A percentile compares a stretch with the other conserved stretches of the same genome.
Conservation (phyloP, 192 early-diverging fungal genomes). For the Umbelopsis sp. region DNA sequence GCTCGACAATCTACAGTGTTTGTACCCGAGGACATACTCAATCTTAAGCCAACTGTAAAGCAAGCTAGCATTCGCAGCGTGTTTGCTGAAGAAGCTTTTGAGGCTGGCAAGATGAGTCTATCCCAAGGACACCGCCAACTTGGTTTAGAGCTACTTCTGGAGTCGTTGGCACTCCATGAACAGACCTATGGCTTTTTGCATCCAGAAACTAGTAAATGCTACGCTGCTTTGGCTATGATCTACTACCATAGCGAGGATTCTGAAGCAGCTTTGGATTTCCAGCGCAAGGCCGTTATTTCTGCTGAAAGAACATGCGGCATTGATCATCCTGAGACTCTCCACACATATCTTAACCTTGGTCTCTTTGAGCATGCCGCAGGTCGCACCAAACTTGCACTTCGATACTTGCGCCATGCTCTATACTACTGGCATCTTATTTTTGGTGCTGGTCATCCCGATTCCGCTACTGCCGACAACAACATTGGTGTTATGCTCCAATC, state of each 20-base stretch:
- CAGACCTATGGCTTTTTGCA: conserved; percentile 93
- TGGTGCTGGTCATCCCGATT: conserved; percentile 78
- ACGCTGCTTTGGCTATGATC: conserved; percentile 80
- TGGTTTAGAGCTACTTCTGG: conserved; percentile 80
- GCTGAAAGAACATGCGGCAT: conserved; percentile 85
- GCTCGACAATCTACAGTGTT: conserved; percentile 59
- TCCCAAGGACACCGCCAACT: conserved; percentile 78
- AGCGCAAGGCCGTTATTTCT: conserved; percentile 82
- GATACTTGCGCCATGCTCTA: conserved; percentile 81
- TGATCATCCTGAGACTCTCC: conserved; percentile 84
- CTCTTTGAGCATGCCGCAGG: conserved; percentile 87
- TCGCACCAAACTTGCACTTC: conserved; percentile 71
- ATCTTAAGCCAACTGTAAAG: conserved; percentile 75
- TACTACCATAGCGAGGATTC: conserved; percentile 72
- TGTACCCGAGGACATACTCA: conserved; percentile 69
- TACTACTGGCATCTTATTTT: conserved; percentile 80
- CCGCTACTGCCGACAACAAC: conserved; percentile 81
- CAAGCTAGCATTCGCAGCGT: conserved; percentile 61
- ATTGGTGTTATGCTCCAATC: conserved; percentile 79
- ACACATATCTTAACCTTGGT: conserved; percentile 89
- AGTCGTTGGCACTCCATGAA: conserved; percentile 88
- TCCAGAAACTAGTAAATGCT: conserved; percentile 85
- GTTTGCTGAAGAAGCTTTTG: conserved; percentile 90
- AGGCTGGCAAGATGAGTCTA: conserved; percentile 79
- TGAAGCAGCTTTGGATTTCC: conserved; percentile 68